Evolutionary conservation across 1,139 yeast genomes (phyloP), one percentile per base, ranked within the genome.

Genomic region (Scheffersomyces cryptocercus): DNA sequence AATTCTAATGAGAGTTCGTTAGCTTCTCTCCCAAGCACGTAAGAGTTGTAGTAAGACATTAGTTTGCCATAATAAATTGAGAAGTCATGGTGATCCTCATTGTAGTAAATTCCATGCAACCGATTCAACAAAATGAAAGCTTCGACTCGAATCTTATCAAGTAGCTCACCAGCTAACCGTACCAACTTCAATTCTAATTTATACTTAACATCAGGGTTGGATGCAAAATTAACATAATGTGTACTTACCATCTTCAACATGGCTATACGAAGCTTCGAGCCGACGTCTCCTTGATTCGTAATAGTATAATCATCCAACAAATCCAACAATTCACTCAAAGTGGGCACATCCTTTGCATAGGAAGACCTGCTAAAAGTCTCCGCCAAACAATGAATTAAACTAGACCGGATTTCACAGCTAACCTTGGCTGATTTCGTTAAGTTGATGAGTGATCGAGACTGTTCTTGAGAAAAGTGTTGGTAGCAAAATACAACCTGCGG

Each of bases 231-330:
- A 0, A 44, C 44, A 4, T 55, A 36, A 51, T 75, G 71, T 3
- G 52, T 40, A 0, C 50, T 45, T 7, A 84, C 57, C 4, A 80
- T 57, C 7, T 58, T 48, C 5, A 85, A 61, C 1, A 82, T 68
- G 0, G 82, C 75, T 2, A 60, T 54, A 40, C 97, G 70, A 1
- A 89, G 77, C 58, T 82, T 77, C 32, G 89, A 80, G 2, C 97
- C 97, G 11, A 85, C 88, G 61, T 85, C 93, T 13, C 93, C 93
- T 58, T 82, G 86, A 40, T 79, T 80, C 0, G 89, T 82, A 3
- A 75, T 65, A 0, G 90, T 81, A 54, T 85, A 84, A 52, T 85
- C 91, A 50, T 82, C 81, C 35, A 85, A 61, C 36, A 73, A 67
- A 3, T 46, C 32, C 2, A 67, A 43, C n/a, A 70, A 39, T 5